Evolutionary conservation across 202 grass and related monocot genomes (phyloP).

Genomic region (Bolboschoenoplectus hybrid): DNA sequence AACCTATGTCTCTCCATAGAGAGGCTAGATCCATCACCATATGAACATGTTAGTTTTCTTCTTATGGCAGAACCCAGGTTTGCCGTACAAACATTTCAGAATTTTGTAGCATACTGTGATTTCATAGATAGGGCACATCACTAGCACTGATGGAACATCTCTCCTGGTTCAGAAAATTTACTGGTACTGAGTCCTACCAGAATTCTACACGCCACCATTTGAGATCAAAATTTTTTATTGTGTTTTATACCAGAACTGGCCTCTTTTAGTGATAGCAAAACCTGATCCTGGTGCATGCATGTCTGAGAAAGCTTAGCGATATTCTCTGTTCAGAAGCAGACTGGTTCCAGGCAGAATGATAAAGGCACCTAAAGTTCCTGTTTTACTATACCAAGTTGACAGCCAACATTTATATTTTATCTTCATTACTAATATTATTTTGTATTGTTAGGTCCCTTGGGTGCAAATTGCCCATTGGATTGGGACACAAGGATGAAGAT

Average conservation of each 20-base stretch:
- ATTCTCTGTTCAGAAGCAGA: conserved; percentile 5
- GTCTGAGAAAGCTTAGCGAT: not conserved
- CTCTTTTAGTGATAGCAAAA: conserved; percentile 4
- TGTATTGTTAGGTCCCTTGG: conserved; percentile 63
- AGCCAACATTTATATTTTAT: conserved; percentile 14
- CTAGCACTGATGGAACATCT: not conserved
- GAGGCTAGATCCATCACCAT: not conserved
- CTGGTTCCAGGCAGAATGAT: not conserved
- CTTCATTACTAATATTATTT: conserved; percentile 1
- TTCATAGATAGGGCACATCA: not conserved
- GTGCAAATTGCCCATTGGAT: conserved; percentile 82
- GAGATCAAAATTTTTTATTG: conserved; percentile 11
- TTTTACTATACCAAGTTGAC: conserved; percentile 21
- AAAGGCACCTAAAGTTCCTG: not conserved
- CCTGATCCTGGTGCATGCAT: not conserved
- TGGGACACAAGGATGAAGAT: conserved; percentile 98
- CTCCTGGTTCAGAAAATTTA: conserved; percentile 5
- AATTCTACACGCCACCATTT: not conserved
- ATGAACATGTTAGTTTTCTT: not conserved
- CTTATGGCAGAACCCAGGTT: not conserved
- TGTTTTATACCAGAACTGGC: not conserved
- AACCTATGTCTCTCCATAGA: not conserved
- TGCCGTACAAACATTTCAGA: not conserved
- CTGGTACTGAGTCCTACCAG: not conserved
- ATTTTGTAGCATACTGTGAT: not conserved